Evolutionary conservation across 495 filamentous ascomycete genomes (phyloP).

Genomic region (Cenococcum geophilum): DNA sequence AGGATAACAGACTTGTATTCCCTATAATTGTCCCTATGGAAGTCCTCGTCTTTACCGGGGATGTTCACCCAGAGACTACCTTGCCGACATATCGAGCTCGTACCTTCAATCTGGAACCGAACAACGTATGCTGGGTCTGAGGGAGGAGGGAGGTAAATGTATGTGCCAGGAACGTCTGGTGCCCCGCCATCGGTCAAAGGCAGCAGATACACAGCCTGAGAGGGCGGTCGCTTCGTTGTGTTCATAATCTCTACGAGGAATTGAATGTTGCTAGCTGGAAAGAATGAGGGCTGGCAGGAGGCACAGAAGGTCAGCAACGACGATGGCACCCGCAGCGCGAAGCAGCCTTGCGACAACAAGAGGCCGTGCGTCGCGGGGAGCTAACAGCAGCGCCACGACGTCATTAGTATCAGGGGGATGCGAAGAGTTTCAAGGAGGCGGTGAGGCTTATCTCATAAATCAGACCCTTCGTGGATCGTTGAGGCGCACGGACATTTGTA

Average conservation of each 20-base stretch:
- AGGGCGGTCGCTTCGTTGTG: constrained; percentile 1
- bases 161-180: constrained; percentile 80
- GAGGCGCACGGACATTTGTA: no score
- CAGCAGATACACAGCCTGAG: constrained; percentile 63
- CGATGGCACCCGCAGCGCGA: neutral
- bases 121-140: constrained; percentile 64
- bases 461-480: no score
- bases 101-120: constrained; percentile 90
- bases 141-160: constrained; percentile 83
- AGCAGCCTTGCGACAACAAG: neutral
- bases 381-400: neutral
- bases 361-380: neutral
- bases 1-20: constrained; percentile 60
- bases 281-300: neutral
- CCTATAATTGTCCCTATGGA: constrained; percentile 68
- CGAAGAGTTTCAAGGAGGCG: no score
- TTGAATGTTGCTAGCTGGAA: neutral
- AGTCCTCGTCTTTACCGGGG: constrained; percentile 65
- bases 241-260: neutral
- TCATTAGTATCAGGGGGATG: neutral
- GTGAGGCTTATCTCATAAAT: no score
- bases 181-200: constrained; percentile 87
- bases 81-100: constrained; percentile 87
- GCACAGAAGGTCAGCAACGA: neutral
- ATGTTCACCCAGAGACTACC: constrained; percentile 96